These are phyloP conservation scores for Trypanosoma congolense DNA, from an alignment of 208 protist genomes.

Conservation along the genomic window DNA sequence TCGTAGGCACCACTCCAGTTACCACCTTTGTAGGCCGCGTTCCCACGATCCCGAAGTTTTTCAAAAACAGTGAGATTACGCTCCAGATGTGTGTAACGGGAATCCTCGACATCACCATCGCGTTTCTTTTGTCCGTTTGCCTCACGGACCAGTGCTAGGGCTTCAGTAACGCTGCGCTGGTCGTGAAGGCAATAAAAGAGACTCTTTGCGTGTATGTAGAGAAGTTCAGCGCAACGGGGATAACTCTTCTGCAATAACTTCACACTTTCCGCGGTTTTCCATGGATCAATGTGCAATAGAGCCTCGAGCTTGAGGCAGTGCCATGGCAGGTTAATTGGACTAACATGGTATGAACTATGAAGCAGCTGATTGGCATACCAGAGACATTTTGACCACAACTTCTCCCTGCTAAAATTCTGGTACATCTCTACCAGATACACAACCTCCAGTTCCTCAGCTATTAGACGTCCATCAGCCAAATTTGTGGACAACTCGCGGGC, in stretches of 20 bases:
- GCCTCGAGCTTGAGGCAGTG: constrained; percentile 48
- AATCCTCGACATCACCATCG: constrained; percentile 40
- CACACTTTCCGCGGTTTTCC: constrained; percentile 31
- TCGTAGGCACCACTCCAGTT: constrained; percentile 49
- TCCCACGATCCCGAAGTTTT: constrained; percentile 60
- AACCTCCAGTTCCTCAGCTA: constrained; percentile 40
- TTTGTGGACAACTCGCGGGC: constrained; percentile 32
- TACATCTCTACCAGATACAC: constrained; percentile 39
- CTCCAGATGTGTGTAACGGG: constrained; percentile 44
- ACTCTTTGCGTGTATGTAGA: constrained; percentile 59
- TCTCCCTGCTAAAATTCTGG: constrained; percentile 33
- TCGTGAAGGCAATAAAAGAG: constrained; percentile 78
- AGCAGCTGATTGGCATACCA: constrained; percentile 27
- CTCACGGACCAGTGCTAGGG: constrained; percentile 38
- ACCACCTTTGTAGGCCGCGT: constrained; percentile 46
- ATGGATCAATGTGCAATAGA: constrained; percentile 40
- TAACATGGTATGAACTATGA: constrained; percentile 33
- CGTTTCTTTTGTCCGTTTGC: constrained; percentile 21
- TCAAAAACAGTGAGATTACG: constrained; percentile 52
- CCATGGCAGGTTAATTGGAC: constrained; percentile 39
- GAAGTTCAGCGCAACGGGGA: constrained; percentile 35
- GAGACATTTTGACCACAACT: constrained; percentile 38
- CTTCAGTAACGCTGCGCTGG: constrained; percentile 30
- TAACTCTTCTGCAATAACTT: constrained; percentile 31
- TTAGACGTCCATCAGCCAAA: constrained; percentile 23